These are phyloP conservation scores for Aspergillus costaricaensis DNA, from an alignment of 2,329 filamentous ascomycete genomes.

Conservation along the genomic window DNA sequence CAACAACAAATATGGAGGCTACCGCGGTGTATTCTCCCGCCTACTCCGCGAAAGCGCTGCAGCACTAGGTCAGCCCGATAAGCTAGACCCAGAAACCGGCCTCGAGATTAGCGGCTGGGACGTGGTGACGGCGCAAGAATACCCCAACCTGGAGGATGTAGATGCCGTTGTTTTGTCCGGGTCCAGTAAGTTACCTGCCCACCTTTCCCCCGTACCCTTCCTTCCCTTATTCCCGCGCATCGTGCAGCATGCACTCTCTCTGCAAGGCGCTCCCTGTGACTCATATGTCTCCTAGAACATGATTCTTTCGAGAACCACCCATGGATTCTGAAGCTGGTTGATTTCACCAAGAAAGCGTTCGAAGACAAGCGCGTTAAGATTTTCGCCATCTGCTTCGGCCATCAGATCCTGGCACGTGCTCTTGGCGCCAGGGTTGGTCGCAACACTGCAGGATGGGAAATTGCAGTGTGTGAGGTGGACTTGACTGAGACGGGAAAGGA, in stretches of 20 bases:
- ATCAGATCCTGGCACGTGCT: conserved; percentile 79
- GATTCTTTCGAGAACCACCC: conserved; percentile 72
- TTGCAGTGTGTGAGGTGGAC: conserved; percentile 70
- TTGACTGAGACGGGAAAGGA: conserved; percentile 70
- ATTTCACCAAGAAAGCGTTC: conserved; percentile 64
- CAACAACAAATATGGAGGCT: conserved; percentile 67
- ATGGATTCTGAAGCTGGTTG: conserved; percentile 76
- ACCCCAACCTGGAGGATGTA: conserved; percentile 71
- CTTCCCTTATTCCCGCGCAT: not conserved
- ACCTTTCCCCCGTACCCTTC: not conserved
- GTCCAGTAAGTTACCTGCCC: conserved; percentile 50
- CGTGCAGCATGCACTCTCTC: not conserved
- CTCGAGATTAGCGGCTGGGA: conserved; percentile 68
- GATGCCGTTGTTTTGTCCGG: conserved; percentile 85
- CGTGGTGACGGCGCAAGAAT: conserved; percentile 67
- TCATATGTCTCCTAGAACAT: conserved; percentile 54
- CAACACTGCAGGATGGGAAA: conserved; percentile 74
- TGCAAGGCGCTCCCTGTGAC: conserved; percentile 1
- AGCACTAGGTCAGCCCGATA: conserved; percentile 40
- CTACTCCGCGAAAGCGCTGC: conserved; percentile 60
- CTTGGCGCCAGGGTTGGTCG: conserved; percentile 67
- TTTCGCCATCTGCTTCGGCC: conserved; percentile 84
- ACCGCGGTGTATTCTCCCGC: conserved; percentile 68
- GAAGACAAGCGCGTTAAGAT: conserved; percentile 64
- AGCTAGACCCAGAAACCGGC: conserved; percentile 38